phyloP scores from a whole-genome alignment of 2,329 filamentous ascomycete species.

The Curvularia eragrostidis region DNA sequence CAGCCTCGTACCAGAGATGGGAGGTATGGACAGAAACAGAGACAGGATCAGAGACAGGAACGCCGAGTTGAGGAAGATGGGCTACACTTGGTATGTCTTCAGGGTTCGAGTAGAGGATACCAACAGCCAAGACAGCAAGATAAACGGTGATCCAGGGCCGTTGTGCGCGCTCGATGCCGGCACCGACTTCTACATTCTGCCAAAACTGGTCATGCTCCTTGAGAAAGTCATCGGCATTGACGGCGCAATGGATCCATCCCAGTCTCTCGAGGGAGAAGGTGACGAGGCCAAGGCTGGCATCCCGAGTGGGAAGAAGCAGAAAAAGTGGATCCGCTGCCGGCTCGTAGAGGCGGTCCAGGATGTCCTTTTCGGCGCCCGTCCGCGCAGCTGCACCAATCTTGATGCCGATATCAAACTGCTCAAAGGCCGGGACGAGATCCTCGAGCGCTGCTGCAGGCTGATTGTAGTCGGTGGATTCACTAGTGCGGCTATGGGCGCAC shows the following conservation, averaged over 20 bases:
- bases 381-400: slow-evolving; percentile 1
- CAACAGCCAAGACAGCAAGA: slow-evolving; percentile 18
- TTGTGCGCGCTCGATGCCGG: slow-evolving; percentile 7
- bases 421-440: slow-evolving; percentile 19
- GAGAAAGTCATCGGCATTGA: slow-evolving; percentile 13
- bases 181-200: slow-evolving; percentile 11
- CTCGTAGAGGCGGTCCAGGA: slow-evolving; percentile 17
- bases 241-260: slow-evolving; percentile 21
- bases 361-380: slow-evolving; percentile 10
- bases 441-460: slow-evolving; percentile 14
- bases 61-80: slow-evolving; percentile 15
- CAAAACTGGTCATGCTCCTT: slow-evolving; percentile 18
- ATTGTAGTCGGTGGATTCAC: slow-evolving; percentile 12
- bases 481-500: slow-evolving; percentile 18
- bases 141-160: slow-evolving; percentile 18
- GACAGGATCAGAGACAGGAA: slow-evolving; percentile 3
- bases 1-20: slow-evolving; percentile 21
- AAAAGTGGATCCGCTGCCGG: slow-evolving; percentile 19
- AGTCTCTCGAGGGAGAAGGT: slow-evolving; percentile 17
- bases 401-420: slow-evolving; percentile 21
- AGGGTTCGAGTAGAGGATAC: slow-evolving; percentile 16
- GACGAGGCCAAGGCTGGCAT: slow-evolving; percentile 13
- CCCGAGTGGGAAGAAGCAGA: slow-evolving; percentile 17
- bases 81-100: slow-evolving; percentile 8
- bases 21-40: slow-evolving; percentile 14